These are phyloP conservation scores for Asterochloris sp. DNA, from an alignment of 139 green algal species.

Conservation along the genomic window DNA sequence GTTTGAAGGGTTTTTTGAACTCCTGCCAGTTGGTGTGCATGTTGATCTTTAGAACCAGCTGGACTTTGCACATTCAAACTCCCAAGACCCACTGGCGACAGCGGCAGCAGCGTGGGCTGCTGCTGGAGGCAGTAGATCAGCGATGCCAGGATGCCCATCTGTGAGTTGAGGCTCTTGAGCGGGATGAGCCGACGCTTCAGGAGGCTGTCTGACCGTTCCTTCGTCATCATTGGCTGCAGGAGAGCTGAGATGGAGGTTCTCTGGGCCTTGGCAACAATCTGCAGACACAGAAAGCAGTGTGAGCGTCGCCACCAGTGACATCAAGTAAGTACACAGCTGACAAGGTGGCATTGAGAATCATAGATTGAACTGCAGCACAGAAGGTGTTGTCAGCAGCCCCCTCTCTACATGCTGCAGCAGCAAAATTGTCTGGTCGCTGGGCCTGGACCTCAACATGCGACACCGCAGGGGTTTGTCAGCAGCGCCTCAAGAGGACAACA, in stretches of 20 bases:
- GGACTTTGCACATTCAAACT: background rate
- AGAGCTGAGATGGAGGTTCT: slow-evolving; percentile 12
- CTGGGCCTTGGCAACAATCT: slow-evolving; percentile 11
- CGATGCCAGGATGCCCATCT: slow-evolving; percentile 45
- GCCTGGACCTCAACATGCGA: too few species aligned
- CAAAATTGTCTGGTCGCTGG: too few species aligned
- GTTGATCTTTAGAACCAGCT: too few species aligned
- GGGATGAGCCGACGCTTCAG: slow-evolving; percentile 54
- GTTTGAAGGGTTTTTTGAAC: too few species aligned
- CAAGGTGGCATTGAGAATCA: too few species aligned
- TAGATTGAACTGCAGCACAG: too few species aligned
- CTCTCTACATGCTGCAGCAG: too few species aligned
- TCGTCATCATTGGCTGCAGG: slow-evolving; percentile 28
- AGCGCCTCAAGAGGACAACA: too few species aligned
- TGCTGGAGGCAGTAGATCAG: slow-evolving; percentile 52
- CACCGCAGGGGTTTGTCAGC: too few species aligned
- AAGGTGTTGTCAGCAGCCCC: too few species aligned
- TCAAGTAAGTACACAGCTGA: background rate
- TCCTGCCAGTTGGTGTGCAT: too few species aligned
- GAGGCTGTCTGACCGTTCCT: slow-evolving; percentile 25
- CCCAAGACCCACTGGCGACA: slow-evolving; percentile 20
- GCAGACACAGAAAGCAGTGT: background rate
- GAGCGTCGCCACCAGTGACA: too few species aligned
- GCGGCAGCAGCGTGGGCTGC: slow-evolving; percentile 31
- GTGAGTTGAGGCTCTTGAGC: slow-evolving; percentile 35